Conservation (phyloP, 495 filamentous ascomycete genomes). For the Bombardia bombarda region DNA sequence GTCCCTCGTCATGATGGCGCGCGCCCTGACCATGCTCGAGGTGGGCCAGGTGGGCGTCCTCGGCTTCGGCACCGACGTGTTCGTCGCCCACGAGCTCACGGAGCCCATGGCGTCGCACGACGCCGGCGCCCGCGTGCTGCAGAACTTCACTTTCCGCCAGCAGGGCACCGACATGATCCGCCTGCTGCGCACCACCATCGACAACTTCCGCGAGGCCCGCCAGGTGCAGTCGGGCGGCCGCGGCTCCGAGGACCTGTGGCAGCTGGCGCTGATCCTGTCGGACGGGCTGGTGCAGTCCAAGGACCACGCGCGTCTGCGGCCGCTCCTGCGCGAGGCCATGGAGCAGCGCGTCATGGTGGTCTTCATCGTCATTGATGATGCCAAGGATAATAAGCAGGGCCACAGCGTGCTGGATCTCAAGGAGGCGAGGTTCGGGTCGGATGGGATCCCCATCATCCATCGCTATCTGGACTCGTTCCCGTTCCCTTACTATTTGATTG, state of each 20-base stretch:
- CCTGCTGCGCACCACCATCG: conserved; percentile 67
- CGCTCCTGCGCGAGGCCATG: conserved; percentile 75
- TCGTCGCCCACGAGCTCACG: conserved; percentile 83
- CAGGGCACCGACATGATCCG: conserved; percentile 74
- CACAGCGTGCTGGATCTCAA: conserved; percentile 69
- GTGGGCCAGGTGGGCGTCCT: conserved; percentile 83
- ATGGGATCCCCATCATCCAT: conserved; percentile 60
- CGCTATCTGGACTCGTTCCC: conserved; percentile 93
- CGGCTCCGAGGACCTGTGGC: conserved; percentile 82
- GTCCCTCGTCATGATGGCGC: conserved; percentile 80
- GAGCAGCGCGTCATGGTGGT: conserved; percentile 97
- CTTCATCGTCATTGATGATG: conserved; percentile 88
- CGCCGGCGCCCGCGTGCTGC: conserved; percentile 71
- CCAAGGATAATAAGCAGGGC: conserved; percentile 34
- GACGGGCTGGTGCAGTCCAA: conserved; percentile 78
- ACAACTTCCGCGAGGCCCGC: conserved; percentile 71
- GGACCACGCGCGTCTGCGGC: conserved; percentile 71
- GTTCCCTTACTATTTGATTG: conserved; percentile 91
- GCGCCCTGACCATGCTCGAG: conserved; percentile 82
- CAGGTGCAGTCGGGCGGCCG: conserved; percentile 42
- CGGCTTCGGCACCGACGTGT: conserved; percentile 78
- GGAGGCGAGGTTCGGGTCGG: conserved; percentile 66
- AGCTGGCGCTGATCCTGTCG: conserved; percentile 83
- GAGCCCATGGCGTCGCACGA: conserved; percentile 71
- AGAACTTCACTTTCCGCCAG: conserved; percentile 81